Percentiles rank a stretch among this genome's conserved stretches.
Evolutionary conservation across 345 rosid species (phyloP).

Genomic region (Erysimum cheiranthoides): DNA sequence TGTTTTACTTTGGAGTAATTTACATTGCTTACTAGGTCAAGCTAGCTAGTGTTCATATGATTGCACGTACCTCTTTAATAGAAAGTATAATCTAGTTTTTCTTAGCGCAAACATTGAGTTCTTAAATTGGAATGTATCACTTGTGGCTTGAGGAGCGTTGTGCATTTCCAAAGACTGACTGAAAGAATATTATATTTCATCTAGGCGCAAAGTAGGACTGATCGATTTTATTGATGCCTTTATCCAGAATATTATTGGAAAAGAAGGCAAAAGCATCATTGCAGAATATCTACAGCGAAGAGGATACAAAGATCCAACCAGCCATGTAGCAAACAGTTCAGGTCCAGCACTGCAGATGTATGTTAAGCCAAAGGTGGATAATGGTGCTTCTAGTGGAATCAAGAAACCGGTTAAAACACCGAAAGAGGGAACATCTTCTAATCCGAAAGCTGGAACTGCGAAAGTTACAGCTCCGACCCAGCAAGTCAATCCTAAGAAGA

Average conservation of each 20-base stretch:
- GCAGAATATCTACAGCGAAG: conserved; percentile 75
- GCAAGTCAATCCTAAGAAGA: conserved; percentile 67
- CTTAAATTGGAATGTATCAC: neutral
- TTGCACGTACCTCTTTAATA: neutral
- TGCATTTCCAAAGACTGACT: conserved; percentile 2
- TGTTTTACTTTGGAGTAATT: conserved; percentile 29
- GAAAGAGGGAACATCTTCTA: conserved; percentile 54
- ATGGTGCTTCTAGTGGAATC: conserved; percentile 48
- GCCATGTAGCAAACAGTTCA: conserved; percentile 47
- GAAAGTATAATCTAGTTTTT: neutral
- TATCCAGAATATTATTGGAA: conserved; percentile 82
- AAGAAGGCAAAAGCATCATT: conserved; percentile 73
- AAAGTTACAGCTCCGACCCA: conserved; percentile 39
- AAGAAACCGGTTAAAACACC: conserved; percentile 59
- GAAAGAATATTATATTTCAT: neutral
- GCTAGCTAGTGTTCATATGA: conserved; percentile 21
- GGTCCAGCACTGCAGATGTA: conserved; percentile 71
- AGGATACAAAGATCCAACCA: conserved; percentile 58
- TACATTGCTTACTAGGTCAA: neutral
- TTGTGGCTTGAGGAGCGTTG: conserved; percentile 2
- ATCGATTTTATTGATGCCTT: conserved; percentile 8
- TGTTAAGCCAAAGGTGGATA: conserved; percentile 71
- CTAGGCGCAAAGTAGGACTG: conserved; percentile 3
- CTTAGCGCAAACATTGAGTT: conserved; percentile 10
- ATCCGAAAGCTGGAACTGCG: conserved; percentile 45